These are phyloP conservation scores for Cladosporium sphaerospermum DNA, from an alignment of 2,329 filamentous ascomycete genomes.

Conservation along the genomic window DNA sequence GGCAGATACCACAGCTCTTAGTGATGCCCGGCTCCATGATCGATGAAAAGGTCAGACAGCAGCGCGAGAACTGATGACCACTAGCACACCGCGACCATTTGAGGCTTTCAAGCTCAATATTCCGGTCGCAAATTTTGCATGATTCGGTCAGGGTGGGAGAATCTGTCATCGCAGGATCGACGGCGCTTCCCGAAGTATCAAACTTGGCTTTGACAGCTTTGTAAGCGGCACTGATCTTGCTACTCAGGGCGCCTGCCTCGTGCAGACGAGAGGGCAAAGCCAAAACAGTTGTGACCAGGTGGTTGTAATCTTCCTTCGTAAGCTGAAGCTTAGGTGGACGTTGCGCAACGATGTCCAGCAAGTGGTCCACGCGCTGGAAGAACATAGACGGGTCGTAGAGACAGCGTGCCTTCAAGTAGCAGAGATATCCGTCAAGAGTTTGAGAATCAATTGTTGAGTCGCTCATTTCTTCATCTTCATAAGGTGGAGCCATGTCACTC, in stretches of 20 bases:
- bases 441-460: not conserved
- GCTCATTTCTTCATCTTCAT: not conserved
- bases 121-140: constrained; percentile 48
- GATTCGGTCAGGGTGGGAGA: constrained; percentile 32
- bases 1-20: constrained; percentile 50
- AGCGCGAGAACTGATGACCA: constrained; percentile 51
- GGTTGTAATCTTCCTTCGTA: not conserved
- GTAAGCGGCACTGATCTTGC: not conserved
- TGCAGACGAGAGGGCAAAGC: not conserved
- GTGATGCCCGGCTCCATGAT: constrained; percentile 50
- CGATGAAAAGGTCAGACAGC: constrained; percentile 48
- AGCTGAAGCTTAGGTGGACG: constrained; percentile 1
- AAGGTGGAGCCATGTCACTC: not conserved
- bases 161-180: constrained; percentile 13
- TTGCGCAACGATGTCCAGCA: not conserved
- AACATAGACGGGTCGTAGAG: not conserved
- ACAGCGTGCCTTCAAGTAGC: not conserved
- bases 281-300: not conserved
- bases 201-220: not conserved
- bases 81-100: constrained; percentile 42
- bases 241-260: not conserved
- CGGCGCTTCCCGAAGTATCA: not conserved
- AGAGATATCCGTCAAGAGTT: not conserved
- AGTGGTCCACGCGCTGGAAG: not conserved
- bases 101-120: constrained; percentile 44